Percentiles rank a stretch among this genome's conserved stretches.
Conservation (phyloP, 2,329 filamentous ascomycete genomes). For the Phyllosticta paracitricarpa region DNA sequence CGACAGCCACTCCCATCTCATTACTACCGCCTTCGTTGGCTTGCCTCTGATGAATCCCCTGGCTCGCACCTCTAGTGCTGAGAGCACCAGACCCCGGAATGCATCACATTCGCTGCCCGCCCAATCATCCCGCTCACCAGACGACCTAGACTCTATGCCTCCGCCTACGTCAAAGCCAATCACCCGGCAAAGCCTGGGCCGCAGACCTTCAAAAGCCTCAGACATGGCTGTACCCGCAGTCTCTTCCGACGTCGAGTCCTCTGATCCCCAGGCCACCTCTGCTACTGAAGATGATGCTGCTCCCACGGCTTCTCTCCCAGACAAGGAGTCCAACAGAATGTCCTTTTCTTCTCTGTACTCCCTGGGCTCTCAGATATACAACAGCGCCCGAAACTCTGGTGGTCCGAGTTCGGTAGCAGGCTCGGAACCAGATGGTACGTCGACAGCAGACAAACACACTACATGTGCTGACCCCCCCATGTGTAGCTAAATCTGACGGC, state of each 20-base stretch:
- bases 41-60: conserved; percentile 14
- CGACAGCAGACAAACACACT: neutral
- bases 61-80: conserved; percentile 26
- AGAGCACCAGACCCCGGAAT: conserved; percentile 28
- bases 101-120: conserved; percentile 37
- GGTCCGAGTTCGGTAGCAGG: conserved; percentile 35
- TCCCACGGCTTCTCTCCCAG: conserved; percentile 33
- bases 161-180: conserved; percentile 38
- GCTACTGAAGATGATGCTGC: conserved; percentile 38
- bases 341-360: conserved; percentile 68
- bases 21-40: neutral
- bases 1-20: neutral
- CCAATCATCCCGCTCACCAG: conserved; percentile 41
- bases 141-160: conserved; percentile 54
- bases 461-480: conserved; percentile 12
- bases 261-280: conserved; percentile 27
- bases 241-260: conserved; percentile 22
- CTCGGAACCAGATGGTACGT: conserved; percentile 35
- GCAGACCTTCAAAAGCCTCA: conserved; percentile 32
- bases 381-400: conserved; percentile 43
- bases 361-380: conserved; percentile 48
- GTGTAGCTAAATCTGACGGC: conserved; percentile 17
- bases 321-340: conserved; percentile 50
- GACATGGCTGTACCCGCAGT: conserved; percentile 19
- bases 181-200: conserved; percentile 34